Evolutionary conservation across 2,329 filamentous ascomycete species (phyloP), one percentile per base, ranked within the genome.

Genomic region (Thermomyces lanuginosus): DNA sequence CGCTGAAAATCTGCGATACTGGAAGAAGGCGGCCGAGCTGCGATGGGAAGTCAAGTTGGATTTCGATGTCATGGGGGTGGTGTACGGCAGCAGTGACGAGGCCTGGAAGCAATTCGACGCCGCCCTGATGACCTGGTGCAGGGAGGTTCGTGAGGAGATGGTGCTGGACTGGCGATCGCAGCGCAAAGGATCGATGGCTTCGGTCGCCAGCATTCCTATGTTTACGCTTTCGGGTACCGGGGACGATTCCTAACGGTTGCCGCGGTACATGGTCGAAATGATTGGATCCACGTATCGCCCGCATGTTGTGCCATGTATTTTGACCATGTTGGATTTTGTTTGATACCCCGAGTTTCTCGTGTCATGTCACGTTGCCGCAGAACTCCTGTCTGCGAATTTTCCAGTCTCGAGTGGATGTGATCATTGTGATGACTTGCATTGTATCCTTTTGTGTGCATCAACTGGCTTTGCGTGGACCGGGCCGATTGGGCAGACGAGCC

Each of bases 1-100:
- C 36, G 82, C 84, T 3, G 89, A 98, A 41, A 98, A 98, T 49
- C 64, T 98, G 35, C 72, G 83, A 21, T 98, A 78, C 61, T 98
- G 89, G 86, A 69, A 79, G 54, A 98, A 98, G 59, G 89, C 86
- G 1, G 83, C 84, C 5, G 84, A 98, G 56, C 63, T 95, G 32
- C 72, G 89, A 29, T 98, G 86, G 75, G 89, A 95, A 54, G 69
- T 84, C 20, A 68, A 78, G 39, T 62, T 95, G 27, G 70, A 76
- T 36, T 65, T 92, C 28, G 82, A 93, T 44, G 81, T 86, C 12
- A 75, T 91, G 53, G 82, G 76, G 15, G 68, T 93, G 5, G 84
- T 92, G 12, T 77, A 84, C 45, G 76, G 75, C 44, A 75, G 50
- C 17, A 56, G 64, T 33, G 64, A 69, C 26, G 64, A 64, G 1